phyloP scores from a whole-genome alignment of 1,139 yeast genomes.

The Nadsonia commutata region DNA sequence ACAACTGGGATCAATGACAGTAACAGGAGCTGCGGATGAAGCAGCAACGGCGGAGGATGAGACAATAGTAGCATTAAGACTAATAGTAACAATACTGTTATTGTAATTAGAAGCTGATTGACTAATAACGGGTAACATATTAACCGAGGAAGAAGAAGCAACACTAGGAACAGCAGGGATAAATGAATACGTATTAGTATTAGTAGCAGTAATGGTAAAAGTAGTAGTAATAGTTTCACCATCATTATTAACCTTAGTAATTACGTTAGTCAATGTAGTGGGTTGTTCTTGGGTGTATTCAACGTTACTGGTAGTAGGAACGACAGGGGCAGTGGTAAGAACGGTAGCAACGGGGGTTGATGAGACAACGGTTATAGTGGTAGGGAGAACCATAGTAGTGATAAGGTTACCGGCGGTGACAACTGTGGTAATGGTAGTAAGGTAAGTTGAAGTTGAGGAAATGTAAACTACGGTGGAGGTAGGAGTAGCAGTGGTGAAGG shows the following conservation, averaged over 20 bases:
- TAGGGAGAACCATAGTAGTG: constrained; percentile 7
- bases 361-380: neutral
- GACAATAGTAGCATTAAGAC: neutral
- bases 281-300: constrained; percentile 1
- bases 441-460: neutral
- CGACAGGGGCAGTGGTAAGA: neutral
- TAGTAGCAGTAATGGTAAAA: neutral
- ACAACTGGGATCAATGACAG: neutral
- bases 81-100: neutral
- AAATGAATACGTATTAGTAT: neutral
- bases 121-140: neutral
- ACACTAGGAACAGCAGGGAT: neutral
- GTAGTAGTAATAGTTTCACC: constrained; percentile 3
- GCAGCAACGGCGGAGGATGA: neutral
- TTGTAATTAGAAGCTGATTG: neutral
- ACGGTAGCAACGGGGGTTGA: neutral
- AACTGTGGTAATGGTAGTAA: constrained; percentile 1
- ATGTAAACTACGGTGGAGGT: neutral
- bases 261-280: neutral
- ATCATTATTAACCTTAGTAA: neutral
- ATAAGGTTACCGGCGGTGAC: constrained; percentile 6
- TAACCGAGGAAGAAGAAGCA: neutral
- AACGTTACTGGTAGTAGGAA: constrained; percentile 1
- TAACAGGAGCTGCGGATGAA: neutral
- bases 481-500: constrained; percentile 2